Evolutionary conservation across 306 rosid genomes (phyloP).

Genomic region (Cucurbita pepo): DNA sequence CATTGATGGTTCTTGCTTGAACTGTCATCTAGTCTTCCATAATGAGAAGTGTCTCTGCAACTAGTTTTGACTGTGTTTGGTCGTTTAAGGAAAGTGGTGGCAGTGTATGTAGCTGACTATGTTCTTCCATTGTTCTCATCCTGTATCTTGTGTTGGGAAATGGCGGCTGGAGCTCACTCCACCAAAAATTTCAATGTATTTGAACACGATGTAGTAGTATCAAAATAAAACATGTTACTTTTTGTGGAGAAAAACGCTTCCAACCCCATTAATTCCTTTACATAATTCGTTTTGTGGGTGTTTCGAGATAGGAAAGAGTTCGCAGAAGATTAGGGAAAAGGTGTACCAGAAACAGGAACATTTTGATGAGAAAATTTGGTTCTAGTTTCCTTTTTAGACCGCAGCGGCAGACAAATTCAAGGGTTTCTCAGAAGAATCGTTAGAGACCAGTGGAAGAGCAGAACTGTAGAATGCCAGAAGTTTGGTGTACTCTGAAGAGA

Average conservation of each 20-base stretch:
- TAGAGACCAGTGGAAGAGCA: neutral
- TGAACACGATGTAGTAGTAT: neutral
- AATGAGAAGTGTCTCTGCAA: neutral
- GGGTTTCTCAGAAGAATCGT: neutral
- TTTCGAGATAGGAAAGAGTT: neutral
- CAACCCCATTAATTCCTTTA: neutral
- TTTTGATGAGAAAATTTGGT: neutral
- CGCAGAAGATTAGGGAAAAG: neutral
- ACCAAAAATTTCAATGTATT: neutral
- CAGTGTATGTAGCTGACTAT: neutral
- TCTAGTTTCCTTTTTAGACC: neutral
- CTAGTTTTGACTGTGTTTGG: neutral
- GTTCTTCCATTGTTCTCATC: neutral
- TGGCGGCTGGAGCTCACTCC: neutral
- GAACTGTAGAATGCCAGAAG: conserved; percentile 14
- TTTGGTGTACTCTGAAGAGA: conserved; percentile 27
- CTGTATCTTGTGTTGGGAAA: neutral
- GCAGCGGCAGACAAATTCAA: neutral
- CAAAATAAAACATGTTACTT: neutral
- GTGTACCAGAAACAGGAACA: neutral
- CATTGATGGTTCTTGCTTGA: neutral
- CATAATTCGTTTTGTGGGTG: neutral
- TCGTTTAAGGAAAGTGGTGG: neutral
- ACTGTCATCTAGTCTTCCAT: neutral
- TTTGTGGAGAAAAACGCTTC: neutral